phyloP scores from a whole-genome alignment of 495 filamentous ascomycete species.

The Penicillium desertorum region DNA sequence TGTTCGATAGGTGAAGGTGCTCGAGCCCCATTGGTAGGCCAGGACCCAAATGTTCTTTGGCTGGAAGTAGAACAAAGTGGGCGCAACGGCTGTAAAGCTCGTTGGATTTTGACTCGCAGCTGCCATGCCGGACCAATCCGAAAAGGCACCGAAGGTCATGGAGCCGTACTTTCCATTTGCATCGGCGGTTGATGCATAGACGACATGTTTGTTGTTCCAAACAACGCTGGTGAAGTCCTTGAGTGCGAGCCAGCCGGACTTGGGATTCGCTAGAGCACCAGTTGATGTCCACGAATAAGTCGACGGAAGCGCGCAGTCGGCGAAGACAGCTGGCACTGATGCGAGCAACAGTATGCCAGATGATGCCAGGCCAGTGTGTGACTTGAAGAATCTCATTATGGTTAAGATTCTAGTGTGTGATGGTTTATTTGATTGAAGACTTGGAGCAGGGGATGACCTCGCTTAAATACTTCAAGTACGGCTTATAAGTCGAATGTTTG shows the following conservation, averaged over 20 bases:
- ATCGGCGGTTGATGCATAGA: constrained; percentile 50
- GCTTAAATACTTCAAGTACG: not conserved
- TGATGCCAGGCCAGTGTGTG: not conserved
- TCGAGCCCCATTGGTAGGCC: constrained; percentile 60
- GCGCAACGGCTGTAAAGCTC: constrained; percentile 52
- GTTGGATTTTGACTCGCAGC: constrained; percentile 53
- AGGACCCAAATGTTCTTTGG: constrained; percentile 62
- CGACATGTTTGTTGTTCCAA: constrained; percentile 56
- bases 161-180: constrained; percentile 47
- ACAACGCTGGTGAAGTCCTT: constrained; percentile 59
- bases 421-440: constrained; percentile 2
- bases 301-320: constrained; percentile 52
- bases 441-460: not conserved
- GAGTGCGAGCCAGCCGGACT: constrained; percentile 52
- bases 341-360: constrained; percentile 15
- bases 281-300: constrained; percentile 57
- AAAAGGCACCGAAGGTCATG: constrained; percentile 57
- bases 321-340: constrained; percentile 9
- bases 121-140: constrained; percentile 55
- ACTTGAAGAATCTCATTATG: constrained; percentile 10
- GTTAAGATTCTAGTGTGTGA: constrained; percentile 7
- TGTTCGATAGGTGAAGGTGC: constrained; percentile 58
- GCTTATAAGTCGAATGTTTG: not conserved
- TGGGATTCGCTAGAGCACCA: constrained; percentile 47
- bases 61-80: constrained; percentile 60